Evolutionary conservation across 2,329 filamentous ascomycete species (phyloP).

Genomic region (Bisporella sp.): DNA sequence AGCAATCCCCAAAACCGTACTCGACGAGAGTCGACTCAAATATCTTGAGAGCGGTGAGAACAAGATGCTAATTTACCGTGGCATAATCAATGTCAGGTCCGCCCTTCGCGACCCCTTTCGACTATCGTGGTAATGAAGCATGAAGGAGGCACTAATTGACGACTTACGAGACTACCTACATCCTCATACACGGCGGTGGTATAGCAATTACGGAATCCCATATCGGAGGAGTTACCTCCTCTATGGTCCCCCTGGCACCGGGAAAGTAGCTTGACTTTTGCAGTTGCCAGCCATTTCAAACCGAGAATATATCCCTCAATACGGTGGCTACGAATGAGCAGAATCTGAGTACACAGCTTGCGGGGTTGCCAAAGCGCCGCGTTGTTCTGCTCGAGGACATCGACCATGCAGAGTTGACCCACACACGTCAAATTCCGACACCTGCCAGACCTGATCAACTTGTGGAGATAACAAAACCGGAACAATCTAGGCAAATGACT

Average conservation of each 20-base stretch:
- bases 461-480: constrained; percentile 4
- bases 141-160: constrained; percentile 51
- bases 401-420: constrained; percentile 63
- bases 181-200: constrained; percentile 65
- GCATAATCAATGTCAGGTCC: constrained; percentile 47
- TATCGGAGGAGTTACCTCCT: constrained; percentile 81
- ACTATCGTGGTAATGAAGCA: constrained; percentile 58
- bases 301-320: constrained; percentile 64
- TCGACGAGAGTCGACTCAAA: constrained; percentile 48
- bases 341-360: constrained; percentile 55
- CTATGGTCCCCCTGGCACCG: constrained; percentile 72
- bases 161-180: constrained; percentile 59
- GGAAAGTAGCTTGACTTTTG: constrained; percentile 63
- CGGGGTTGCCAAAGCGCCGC: constrained; percentile 60
- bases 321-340: constrained; percentile 58
- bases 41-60: constrained; percentile 51
- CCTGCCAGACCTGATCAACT: constrained; percentile 12
- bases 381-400: constrained; percentile 73
- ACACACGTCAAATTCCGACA: constrained; percentile 22
- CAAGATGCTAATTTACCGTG: constrained; percentile 61
- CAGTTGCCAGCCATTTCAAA: constrained; percentile 62
- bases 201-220: constrained; percentile 75
- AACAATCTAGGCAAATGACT: neutral
- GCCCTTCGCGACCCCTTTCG: constrained; percentile 53
- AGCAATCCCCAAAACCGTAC: constrained; percentile 52